These are phyloP conservation scores for Calonectria leucothoes DNA, from an alignment of 2,329 filamentous ascomycete genomes.

Conservation along the genomic window DNA sequence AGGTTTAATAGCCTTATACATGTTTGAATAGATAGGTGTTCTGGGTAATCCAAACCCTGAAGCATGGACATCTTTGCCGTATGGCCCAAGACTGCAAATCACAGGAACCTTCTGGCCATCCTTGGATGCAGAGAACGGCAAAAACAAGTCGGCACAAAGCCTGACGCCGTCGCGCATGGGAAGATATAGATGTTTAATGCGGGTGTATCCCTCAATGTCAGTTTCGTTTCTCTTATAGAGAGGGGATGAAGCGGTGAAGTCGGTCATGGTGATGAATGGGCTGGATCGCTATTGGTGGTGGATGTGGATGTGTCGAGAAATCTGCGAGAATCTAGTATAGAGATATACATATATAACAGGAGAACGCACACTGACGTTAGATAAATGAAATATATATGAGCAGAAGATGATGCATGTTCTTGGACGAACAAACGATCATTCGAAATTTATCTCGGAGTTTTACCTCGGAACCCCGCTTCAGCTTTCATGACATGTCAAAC, in stretches of 20 bases:
- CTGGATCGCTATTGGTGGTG: not conserved
- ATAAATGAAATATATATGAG: no score
- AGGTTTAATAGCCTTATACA: conserved; percentile 14
- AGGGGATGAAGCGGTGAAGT: not conserved
- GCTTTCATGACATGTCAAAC: not conserved
- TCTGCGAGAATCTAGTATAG: no score
- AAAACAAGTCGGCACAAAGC: conserved; percentile 16
- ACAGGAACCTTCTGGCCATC: not conserved
- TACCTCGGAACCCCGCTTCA: not conserved
- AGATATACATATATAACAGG: not conserved
- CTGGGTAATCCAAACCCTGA: conserved; percentile 10
- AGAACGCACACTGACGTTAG: no score
- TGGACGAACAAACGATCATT: not conserved
- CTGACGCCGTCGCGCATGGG: conserved; percentile 7
- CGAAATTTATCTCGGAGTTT: not conserved
- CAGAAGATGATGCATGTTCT: no score
- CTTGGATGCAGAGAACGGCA: conserved; percentile 9
- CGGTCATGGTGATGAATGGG: not conserved
- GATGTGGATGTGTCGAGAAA: not conserved
- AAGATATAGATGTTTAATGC: conserved; percentile 12
- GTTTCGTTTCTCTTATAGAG: not conserved
- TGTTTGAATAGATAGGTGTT: conserved; percentile 11
- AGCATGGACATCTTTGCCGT: conserved; percentile 19
- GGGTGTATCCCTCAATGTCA: conserved; percentile 11
- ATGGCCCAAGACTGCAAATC: conserved; percentile 10